Evolutionary conservation across 2,329 filamentous ascomycete species (phyloP), one percentile per base, ranked within the genome.

Genomic region (Shiraia bambusicola): DNA sequence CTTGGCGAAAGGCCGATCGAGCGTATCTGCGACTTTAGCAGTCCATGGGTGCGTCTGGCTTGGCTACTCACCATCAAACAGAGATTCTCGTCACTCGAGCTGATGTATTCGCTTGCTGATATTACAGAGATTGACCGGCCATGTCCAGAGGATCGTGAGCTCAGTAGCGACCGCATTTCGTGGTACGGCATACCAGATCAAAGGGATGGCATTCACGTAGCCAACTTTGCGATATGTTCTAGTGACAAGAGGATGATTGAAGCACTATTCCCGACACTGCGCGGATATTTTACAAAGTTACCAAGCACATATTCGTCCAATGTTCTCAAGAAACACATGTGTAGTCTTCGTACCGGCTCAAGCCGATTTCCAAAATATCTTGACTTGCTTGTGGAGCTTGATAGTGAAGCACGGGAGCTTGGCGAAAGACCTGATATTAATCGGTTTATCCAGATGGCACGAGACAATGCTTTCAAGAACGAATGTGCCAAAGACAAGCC

Each of bases 11-110:
- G 76, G 2, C 77, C 80, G 11, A 73, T 76, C 28, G 75, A 80
- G 32, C 76, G 87, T 6, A 75, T 78, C 32, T 97, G 92, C 69
- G 85, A 90, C 50, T 88, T 96, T 67, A 88, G 87, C 22, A 78
- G 81, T 10, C 81, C 85, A 1, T 96, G 90, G 88, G 85, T 88
- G 56, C 83, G 88, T 19, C 82, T 95, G 28, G 90, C 90, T 1
- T 95, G 87, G 82, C 76, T 91, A 3, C 76, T 95, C 49, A 91
- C 84, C 2, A 72, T 87, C 37, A 89, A 90, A 66, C 81, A 88
- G 52, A 71, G 81, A 10, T 74, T 80, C 13, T 74, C 78, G 3
- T 82, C 88, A 50, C 71, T 93, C 28, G 78, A 80, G 10, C 70
- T 94, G 4, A 75, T 96, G 22, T 80, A 85, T 44, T 78, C 80